A percentile compares a stretch with the other conserved stretches of the same genome.
These are phyloP conservation scores for Nasturtium officinale DNA, from an alignment of 345 rosid genomes.

Conservation along the genomic window DNA sequence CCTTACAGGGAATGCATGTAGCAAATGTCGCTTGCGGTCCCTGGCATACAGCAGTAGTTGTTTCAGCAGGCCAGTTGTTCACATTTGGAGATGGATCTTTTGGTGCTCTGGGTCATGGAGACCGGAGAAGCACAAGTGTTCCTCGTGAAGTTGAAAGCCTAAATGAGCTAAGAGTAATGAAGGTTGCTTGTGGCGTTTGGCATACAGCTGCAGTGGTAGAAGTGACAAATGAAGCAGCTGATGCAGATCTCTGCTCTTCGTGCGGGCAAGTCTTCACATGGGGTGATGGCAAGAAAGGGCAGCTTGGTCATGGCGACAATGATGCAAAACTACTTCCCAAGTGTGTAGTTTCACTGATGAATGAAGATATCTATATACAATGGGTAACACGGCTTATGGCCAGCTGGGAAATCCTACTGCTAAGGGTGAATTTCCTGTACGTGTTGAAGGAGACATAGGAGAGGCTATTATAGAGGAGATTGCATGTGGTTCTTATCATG, in stretches of 20 bases:
- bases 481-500: constrained; percentile 80
- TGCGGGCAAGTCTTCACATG: constrained; percentile 71
- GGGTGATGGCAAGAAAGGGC: constrained; percentile 82
- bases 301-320: constrained; percentile 78
- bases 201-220: constrained; percentile 89
- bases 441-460: constrained; percentile 62
- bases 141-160: constrained; percentile 80
- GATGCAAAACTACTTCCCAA: constrained; percentile 65
- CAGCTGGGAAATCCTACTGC: constrained; percentile 72
- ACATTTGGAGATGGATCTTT: constrained; percentile 96
- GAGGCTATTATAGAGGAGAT: constrained; percentile 64
- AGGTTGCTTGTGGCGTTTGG: constrained; percentile 91
- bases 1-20: constrained; percentile 59
- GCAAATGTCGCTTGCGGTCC: constrained; percentile 75
- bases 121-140: constrained; percentile 54
- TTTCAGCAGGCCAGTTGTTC: constrained; percentile 73
- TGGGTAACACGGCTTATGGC: constrained; percentile 74
- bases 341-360: constrained; percentile 50
- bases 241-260: constrained; percentile 48
- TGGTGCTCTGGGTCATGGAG: constrained; percentile 91
- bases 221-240: constrained; percentile 48
- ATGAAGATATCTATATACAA: constrained; percentile 63
- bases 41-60: constrained; percentile 86
- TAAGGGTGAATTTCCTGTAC: constrained; percentile 56
- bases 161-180: constrained; percentile 55